Evolutionary conservation across 2,329 filamentous ascomycete species (phyloP).

Genomic region (Ophiocordyceps camponoti-rufipedis): DNA sequence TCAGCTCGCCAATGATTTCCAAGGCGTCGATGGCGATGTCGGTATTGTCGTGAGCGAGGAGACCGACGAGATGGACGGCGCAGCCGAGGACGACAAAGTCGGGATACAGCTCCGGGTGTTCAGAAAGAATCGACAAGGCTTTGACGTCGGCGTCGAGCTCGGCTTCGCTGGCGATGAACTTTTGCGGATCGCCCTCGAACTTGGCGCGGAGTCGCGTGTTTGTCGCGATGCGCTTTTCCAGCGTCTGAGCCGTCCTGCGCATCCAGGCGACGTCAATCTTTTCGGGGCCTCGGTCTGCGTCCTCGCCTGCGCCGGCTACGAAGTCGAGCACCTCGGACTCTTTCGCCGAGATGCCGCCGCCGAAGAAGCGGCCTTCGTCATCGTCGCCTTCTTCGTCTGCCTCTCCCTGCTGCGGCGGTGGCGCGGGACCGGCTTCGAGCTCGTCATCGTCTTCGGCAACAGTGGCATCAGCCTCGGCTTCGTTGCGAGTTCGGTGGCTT

Average conservation of each 20-base stretch:
- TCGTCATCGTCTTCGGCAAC: conserved; percentile 28
- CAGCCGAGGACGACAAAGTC: conserved; percentile 65
- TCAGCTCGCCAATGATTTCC: conserved; percentile 78
- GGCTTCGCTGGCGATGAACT: conserved; percentile 73
- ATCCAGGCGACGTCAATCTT: conserved; percentile 76
- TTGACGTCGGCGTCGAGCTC: conserved; percentile 84
- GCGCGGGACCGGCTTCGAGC: conserved; percentile 25
- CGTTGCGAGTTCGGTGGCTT: conserved; percentile 26
- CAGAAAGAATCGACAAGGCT: conserved; percentile 65
- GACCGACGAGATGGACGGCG: conserved; percentile 53
- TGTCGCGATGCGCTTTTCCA: conserved; percentile 80
- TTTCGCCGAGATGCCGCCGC: conserved; percentile 67
- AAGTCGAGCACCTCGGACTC: conserved; percentile 77
- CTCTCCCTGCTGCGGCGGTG: conserved; percentile 32
- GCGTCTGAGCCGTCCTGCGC: conserved; percentile 59
- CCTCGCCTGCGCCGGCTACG: conserved; percentile 39
- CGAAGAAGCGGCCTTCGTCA: conserved; percentile 90
- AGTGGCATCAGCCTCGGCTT: conserved; percentile 20
- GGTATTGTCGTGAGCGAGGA: conserved; percentile 89
- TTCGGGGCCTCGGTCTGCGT: conserved; percentile 30
- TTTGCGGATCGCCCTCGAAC: conserved; percentile 61
- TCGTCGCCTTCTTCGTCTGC: conserved; percentile 44
- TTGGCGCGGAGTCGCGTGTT: conserved; percentile 81
- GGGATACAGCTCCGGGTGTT: conserved; percentile 67
- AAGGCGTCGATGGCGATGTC: conserved; percentile 88